Evolutionary conservation across 805 yeast species (phyloP).

Genomic region (Pichia cabralensis): DNA sequence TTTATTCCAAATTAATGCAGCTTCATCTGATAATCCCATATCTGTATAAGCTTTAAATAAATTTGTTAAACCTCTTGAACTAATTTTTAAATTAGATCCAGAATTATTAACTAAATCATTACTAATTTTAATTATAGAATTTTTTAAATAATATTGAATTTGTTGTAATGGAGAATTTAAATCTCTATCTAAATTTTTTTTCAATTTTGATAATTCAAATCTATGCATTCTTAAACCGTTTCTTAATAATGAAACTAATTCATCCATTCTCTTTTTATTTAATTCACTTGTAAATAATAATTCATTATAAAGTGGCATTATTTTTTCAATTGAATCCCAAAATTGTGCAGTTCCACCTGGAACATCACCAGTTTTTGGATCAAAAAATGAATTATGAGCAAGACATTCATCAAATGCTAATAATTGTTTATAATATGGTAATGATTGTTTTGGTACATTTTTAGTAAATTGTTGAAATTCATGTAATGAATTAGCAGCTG

Average conservation of each 20-base stretch:
- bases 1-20: slow-evolving; percentile 56
- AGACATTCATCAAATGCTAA: slow-evolving; percentile 42
- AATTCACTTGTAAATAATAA: slow-evolving; percentile 38
- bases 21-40: slow-evolving; percentile 48
- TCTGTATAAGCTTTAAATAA: slow-evolving; percentile 49
- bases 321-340: slow-evolving; percentile 41
- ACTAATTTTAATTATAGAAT: slow-evolving; percentile 36
- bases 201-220: slow-evolving; percentile 39
- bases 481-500: slow-evolving; percentile 2
- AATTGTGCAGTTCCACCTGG: slow-evolving; percentile 28
- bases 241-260: slow-evolving; percentile 39
- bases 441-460: slow-evolving; percentile 21
- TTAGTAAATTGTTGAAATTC: slow-evolving; percentile 10
- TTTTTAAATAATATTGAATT: slow-evolving; percentile 33
- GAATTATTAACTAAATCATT: slow-evolving; percentile 24
- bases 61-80: slow-evolving; percentile 46
- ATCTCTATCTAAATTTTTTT: slow-evolving; percentile 50
- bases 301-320: slow-evolving; percentile 41
- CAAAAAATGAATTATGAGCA: slow-evolving; percentile 25
- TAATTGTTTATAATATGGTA: slow-evolving; percentile 43
- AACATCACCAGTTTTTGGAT: slow-evolving; percentile 27
- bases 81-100: slow-evolving; percentile 28
- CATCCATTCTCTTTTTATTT: slow-evolving; percentile 33
- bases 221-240: slow-evolving; percentile 48
- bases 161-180: slow-evolving; percentile 39